phyloP scores from a whole-genome alignment of 2,329 filamentous ascomycete genomes.

The Fusarium fujikuroi region DNA sequence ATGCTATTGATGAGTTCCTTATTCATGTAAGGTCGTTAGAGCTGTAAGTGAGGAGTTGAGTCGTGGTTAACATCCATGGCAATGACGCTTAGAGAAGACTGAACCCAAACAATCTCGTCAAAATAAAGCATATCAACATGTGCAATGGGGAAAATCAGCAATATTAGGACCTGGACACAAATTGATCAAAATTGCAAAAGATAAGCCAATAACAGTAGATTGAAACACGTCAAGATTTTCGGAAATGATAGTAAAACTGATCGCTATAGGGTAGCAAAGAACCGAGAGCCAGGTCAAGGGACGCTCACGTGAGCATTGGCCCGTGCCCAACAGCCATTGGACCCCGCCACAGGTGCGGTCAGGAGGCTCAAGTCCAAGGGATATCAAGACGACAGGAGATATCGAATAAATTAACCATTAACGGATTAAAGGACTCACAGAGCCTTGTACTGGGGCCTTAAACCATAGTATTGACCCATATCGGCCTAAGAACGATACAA shows the following conservation, averaged over 20 bases:
- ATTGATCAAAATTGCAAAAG: neutral
- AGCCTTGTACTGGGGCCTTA: neutral
- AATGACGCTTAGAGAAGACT: neutral
- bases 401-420: conserved; percentile 19
- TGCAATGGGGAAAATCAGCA: accelerated
- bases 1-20: neutral
- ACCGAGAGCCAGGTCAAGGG: neutral
- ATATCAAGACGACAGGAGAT: conserved; percentile 27
- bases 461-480: conserved; percentile 3
- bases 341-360: conserved; percentile 38
- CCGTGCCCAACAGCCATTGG: conserved; percentile 34
- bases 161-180: accelerated
- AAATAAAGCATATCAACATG: accelerated
- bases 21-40: accelerated
- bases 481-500: neutral
- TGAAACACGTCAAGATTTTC: neutral
- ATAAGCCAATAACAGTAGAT: too few relatives aligned
- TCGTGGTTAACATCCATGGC: accelerated
- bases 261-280: neutral
- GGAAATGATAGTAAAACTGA: neutral
- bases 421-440: conserved; percentile 1
- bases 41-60: too few relatives aligned
- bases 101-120: neutral
- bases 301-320: conserved; percentile 35
- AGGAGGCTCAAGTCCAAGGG: conserved; percentile 36